These are phyloP conservation scores for Puccinia coronata DNA, from an alignment of 1,284 basidiomycete species.

Conservation along the genomic window DNA sequence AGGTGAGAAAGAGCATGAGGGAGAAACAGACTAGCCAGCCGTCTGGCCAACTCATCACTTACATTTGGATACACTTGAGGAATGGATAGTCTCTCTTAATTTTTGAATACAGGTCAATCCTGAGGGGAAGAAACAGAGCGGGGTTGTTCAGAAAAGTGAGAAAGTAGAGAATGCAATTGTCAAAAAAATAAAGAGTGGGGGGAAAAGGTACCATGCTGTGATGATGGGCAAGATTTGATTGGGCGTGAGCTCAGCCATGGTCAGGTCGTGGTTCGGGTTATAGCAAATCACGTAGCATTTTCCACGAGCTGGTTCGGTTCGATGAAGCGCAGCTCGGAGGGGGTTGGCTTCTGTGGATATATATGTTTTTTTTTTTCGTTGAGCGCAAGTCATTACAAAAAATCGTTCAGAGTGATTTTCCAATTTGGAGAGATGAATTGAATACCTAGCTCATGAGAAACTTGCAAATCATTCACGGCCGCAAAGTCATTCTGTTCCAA, in stretches of 20 bases:
- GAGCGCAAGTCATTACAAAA: conserved; percentile 52
- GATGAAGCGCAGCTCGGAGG: conserved; percentile 63
- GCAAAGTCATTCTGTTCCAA: conserved; percentile 74
- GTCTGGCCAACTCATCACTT: neutral
- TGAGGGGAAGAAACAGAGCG: neutral
- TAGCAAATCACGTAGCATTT: conserved; percentile 87
- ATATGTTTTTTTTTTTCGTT: conserved; percentile 56
- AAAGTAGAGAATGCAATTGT: too few species aligned
- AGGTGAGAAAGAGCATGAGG: neutral
- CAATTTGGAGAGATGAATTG: neutral
- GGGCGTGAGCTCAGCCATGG: conserved; percentile 71
- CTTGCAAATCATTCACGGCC: conserved; percentile 68
- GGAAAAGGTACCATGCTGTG: conserved; percentile 67
- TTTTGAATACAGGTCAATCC: conserved; percentile 53
- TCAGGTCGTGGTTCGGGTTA: conserved; percentile 86
- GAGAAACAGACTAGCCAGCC: too few species aligned
- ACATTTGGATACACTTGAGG: conserved; percentile 58
- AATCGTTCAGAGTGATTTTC: too few species aligned
- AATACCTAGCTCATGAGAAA: conserved; percentile 51
- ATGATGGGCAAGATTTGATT: conserved; percentile 72
- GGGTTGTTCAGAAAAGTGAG: too few species aligned
- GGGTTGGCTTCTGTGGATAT: conserved; percentile 28
- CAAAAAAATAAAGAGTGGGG: neutral
- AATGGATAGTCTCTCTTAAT: conserved; percentile 57
- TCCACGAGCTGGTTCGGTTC: conserved; percentile 73